Conservation (phyloP, 2,329 filamentous ascomycete genomes). For the Cylindrodendrum hubeiense region DNA sequence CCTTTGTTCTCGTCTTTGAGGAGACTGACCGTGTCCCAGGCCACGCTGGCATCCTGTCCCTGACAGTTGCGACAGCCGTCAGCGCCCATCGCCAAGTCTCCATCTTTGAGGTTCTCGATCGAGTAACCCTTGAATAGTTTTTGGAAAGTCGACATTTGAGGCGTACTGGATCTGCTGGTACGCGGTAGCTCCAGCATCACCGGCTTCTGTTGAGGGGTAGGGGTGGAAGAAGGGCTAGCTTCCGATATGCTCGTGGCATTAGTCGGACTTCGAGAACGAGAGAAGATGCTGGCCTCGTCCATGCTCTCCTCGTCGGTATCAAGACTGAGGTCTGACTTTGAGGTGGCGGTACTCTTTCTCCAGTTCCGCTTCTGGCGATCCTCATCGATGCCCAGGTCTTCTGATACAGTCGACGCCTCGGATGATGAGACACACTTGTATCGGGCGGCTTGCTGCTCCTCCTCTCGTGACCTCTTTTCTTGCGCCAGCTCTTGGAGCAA, state of each 20-base stretch:
- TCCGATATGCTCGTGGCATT: slow-evolving; percentile 55
- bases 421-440: slow-evolving; percentile 46
- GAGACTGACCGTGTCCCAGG: slow-evolving; percentile 74
- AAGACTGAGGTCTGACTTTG: slow-evolving; percentile 56
- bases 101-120: slow-evolving; percentile 47
- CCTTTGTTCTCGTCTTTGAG: slow-evolving; percentile 72
- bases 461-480: slow-evolving; percentile 61
- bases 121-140: slow-evolving; percentile 59
- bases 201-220: slow-evolving; percentile 39
- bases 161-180: slow-evolving; percentile 48
- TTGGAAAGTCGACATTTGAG: slow-evolving; percentile 53
- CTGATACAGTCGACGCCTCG: slow-evolving; percentile 59
- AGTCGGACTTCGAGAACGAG: slow-evolving; percentile 69
- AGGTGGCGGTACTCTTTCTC: slow-evolving; percentile 58
- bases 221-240: slow-evolving; percentile 36
- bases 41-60: slow-evolving; percentile 69
- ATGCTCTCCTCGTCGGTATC: slow-evolving; percentile 66
- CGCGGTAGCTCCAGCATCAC: slow-evolving; percentile 42
- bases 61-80: slow-evolving; percentile 66
- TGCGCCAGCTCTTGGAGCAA: slow-evolving; percentile 64
- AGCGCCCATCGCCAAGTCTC: slow-evolving; percentile 29
- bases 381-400: slow-evolving; percentile 67
- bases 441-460: slow-evolving; percentile 53
- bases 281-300: slow-evolving; percentile 70
- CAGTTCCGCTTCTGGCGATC: slow-evolving; percentile 58